Percentiles rank a stretch among this genome's conserved stretches.
Conservation (phyloP, 2,329 filamentous ascomycete species). For the Eutypella sp. region DNA sequence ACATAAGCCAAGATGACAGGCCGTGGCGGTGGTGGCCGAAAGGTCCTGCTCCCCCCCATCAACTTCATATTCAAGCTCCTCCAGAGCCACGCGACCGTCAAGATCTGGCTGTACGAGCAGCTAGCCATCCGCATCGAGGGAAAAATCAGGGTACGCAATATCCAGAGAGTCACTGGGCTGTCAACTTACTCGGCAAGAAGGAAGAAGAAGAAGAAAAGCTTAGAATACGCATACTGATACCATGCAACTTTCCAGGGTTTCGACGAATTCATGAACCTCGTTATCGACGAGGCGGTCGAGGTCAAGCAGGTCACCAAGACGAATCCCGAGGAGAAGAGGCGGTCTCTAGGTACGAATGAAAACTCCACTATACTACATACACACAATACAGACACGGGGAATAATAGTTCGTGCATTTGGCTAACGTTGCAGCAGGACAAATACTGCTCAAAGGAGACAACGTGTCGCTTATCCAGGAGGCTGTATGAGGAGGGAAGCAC, state of each 20-base stretch:
- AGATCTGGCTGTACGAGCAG: constrained; percentile 97
- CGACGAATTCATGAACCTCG: constrained; percentile 99
- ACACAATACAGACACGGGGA: too few relatives aligned
- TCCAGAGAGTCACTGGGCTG: not conserved
- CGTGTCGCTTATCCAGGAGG: constrained; percentile 54
- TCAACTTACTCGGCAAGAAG: too few relatives aligned
- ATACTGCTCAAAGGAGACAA: constrained; percentile 65
- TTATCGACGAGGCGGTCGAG: constrained; percentile 91
- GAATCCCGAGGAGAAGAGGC: constrained; percentile 68
- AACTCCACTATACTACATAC: not conserved
- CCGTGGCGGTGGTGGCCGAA: constrained; percentile 55
- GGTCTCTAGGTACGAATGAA: constrained; percentile 62
- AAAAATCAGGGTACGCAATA: constrained; percentile 75
- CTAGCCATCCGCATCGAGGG: constrained; percentile 90
- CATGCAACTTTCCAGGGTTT: constrained; percentile 66
- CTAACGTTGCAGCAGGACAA: constrained; percentile 43
- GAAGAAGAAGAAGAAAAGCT: too few relatives aligned
- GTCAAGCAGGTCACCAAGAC: constrained; percentile 81
- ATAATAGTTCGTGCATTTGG: too few relatives aligned
- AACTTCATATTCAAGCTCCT: constrained; percentile 95
- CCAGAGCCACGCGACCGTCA: constrained; percentile 73
- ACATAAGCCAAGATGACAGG: constrained; percentile 46
- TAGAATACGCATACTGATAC: not conserved
- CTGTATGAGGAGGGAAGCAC: constrained; percentile 26
- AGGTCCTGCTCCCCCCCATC: constrained; percentile 57